Evolutionary conservation across 2,329 filamentous ascomycete genomes (phyloP), one percentile per base, ranked within the genome.

Genomic region (Fusarium buxicola): DNA sequence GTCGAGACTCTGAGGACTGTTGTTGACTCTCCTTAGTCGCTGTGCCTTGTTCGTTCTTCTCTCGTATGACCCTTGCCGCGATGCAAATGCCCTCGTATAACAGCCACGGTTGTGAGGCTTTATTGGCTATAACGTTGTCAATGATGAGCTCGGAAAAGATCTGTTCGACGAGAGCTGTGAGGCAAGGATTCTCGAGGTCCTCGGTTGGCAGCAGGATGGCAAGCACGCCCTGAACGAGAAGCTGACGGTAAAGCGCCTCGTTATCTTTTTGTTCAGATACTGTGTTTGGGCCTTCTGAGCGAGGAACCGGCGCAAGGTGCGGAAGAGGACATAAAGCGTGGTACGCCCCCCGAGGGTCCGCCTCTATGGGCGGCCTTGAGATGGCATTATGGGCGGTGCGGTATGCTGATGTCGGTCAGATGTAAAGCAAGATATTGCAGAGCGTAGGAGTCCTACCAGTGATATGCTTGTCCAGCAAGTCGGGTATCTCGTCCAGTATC

Each of bases 71-170:
- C 61, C 78, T 78, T n/a, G 82, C 84, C 60, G 90, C 77, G 73
- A 94, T 96, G 66, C 89, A 90, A 60, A 96, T 85, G 55, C 87
- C 84, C 74, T 96, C 93, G 86, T 90, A 97, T 66, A 98, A 77
- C 71, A 97, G 85, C 92, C 92, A 96, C 21, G 92, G 91, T 77
- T 98, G 89, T 67, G 91, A 92, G 35, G 91, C 84, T 74, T 90
- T 96, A 70, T 89, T 91, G 69, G 89, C 88, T 69, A 97, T 82
- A 55, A 90, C 85, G 68, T 92, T 93, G 61, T 92, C 92, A 64
- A 99, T 82, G 61, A 98, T 92, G 74, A 96, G 88, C 76, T 97
- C 93, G 7, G 93, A 92, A 60, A 98, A 83, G 65, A 98, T 91
- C 77, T 97, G 92, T 51, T 89, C 88, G 61, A 97, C 90, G 60